These are phyloP conservation scores for Populus hybrid DNA, from an alignment of 441 rosid species.

Conservation along the genomic window DNA sequence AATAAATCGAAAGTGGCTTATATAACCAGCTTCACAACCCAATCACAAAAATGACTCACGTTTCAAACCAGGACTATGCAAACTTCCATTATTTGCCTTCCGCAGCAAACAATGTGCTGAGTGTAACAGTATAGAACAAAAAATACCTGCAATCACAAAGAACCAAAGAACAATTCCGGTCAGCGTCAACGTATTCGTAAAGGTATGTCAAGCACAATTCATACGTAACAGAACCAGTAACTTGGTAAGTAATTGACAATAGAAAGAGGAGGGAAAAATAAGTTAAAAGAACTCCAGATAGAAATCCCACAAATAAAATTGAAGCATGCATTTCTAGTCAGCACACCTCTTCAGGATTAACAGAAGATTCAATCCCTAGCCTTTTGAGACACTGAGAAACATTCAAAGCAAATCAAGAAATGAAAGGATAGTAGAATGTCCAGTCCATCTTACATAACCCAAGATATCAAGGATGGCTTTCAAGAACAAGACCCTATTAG, in stretches of 20 bases:
- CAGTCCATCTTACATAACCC: not conserved
- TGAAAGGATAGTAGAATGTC: not conserved
- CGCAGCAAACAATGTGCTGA: conserved; percentile 15
- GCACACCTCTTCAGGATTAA: not conserved
- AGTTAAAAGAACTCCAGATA: not conserved
- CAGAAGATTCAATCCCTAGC: not conserved
- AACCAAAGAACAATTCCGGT: not conserved
- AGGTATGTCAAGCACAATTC: not conserved
- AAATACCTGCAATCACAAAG: conserved; percentile 31
- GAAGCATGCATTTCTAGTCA: not conserved
- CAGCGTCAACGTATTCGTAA: not conserved
- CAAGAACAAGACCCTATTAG: not conserved
- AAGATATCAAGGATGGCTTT: not conserved
- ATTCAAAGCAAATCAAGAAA: not conserved
- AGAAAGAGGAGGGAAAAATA: not conserved
- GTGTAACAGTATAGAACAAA: conserved; percentile 1
- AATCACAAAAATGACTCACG: conserved; percentile 17
- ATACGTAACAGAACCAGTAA: not conserved
- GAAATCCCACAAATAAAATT: not conserved
- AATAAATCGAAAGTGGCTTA: not conserved
- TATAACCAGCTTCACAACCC: conserved; percentile 19
- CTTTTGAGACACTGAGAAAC: not conserved
- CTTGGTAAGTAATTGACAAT: not conserved
- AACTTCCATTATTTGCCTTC: conserved; percentile 24
- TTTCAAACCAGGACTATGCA: conserved; percentile 7